These are phyloP conservation scores for Gliomastix tumulicola DNA, from an alignment of 2,329 filamentous ascomycete species.

Conservation along the genomic window DNA sequence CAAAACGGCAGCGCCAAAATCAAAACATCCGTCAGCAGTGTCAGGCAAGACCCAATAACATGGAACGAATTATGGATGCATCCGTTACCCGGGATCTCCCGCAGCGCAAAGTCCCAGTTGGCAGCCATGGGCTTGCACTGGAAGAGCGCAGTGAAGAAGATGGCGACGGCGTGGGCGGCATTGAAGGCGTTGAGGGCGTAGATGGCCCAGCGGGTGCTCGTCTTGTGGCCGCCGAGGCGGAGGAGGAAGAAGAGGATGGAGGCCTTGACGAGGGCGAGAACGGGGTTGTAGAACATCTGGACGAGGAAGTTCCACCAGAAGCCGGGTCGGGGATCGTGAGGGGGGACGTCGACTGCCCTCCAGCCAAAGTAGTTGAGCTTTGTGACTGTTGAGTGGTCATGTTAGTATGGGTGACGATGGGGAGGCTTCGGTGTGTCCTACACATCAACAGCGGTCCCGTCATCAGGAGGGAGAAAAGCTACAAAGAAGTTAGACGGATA, in stretches of 20 bases:
- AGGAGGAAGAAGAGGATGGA: constrained; percentile 38
- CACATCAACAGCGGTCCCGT: constrained; percentile 4
- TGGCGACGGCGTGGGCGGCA: constrained; percentile 20
- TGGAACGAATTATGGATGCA: constrained; percentile 26
- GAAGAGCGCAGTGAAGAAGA: constrained; percentile 28
- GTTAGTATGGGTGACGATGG: constrained; percentile 3
- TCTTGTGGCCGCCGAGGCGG: constrained; percentile 27
- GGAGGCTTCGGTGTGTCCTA: background rate
- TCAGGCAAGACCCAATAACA: constrained; percentile 24
- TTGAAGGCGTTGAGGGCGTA: constrained; percentile 23
- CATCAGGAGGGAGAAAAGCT: constrained; percentile 9
- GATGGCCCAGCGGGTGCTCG: constrained; percentile 14
- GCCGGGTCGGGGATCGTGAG: constrained; percentile 5
- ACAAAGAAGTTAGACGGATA: background rate
- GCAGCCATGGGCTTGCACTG: constrained; percentile 28
- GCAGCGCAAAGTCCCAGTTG: constrained; percentile 20
- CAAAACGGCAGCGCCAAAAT: constrained; percentile 28
- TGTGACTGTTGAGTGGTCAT: constrained; percentile 8
- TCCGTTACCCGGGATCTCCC: constrained; percentile 7
- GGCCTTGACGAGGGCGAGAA: constrained; percentile 35
- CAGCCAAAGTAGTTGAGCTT: constrained; percentile 21
- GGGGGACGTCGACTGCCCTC: constrained; percentile 8
- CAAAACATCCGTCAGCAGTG: constrained; percentile 31
- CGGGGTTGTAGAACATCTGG: constrained; percentile 35
- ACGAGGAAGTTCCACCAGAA: constrained; percentile 26